Conservation (phyloP, 116 monocot species). For the Zostera marina region DNA sequence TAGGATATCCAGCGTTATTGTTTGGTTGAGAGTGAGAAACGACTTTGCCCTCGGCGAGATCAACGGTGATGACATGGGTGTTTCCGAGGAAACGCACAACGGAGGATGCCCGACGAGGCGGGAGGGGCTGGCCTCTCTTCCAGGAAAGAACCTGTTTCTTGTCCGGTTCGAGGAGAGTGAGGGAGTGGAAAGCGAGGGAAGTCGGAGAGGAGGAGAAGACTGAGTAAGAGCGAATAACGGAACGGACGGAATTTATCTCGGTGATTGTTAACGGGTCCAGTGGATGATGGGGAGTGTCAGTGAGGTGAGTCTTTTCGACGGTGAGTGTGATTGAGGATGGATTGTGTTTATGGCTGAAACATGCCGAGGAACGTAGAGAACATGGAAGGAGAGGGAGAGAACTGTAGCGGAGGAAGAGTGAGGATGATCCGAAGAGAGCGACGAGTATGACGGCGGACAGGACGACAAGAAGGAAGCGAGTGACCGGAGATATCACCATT, state of each 20-base stretch:
- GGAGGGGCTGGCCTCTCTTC: slow-evolving; percentile 14
- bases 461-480: background rate
- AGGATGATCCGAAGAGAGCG: background rate
- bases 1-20: slow-evolving; percentile 41
- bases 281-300: slow-evolving; percentile 28
- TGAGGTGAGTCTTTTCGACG: background rate
- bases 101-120: slow-evolving; percentile 25
- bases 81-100: slow-evolving; percentile 20
- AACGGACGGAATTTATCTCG: slow-evolving; percentile 32
- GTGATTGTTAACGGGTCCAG: slow-evolving; percentile 58
- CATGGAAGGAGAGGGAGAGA: background rate
- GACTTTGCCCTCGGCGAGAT: slow-evolving; percentile 16
- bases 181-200: slow-evolving; percentile 43
- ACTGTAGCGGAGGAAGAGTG: background rate
- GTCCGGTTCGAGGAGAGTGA: slow-evolving; percentile 49
- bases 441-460: background rate
- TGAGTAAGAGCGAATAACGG: slow-evolving; percentile 28
- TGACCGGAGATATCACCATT: background rate
- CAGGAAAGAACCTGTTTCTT: slow-evolving; percentile 30
- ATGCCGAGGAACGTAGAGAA: background rate
- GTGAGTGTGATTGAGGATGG: background rate
- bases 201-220: slow-evolving; percentile 62
- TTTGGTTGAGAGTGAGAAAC: slow-evolving; percentile 9
- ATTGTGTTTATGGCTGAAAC: background rate
- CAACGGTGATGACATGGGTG: slow-evolving; percentile 23